Evolutionary conservation across 2,329 filamentous ascomycete species (phyloP).

Genomic region (Pestalotiopsis fici): DNA sequence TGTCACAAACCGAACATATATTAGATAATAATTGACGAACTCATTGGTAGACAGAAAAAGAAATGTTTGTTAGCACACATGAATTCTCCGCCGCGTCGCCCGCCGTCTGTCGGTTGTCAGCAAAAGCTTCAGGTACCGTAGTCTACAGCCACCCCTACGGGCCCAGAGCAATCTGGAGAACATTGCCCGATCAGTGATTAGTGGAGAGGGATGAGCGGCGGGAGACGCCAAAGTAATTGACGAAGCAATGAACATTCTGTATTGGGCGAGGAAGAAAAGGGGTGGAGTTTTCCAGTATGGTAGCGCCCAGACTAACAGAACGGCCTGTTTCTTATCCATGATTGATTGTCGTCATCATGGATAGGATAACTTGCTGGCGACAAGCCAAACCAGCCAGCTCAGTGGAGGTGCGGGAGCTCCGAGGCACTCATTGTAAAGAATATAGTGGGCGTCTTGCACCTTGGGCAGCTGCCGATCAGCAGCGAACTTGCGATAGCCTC

Average conservation of each 20-base stretch:
- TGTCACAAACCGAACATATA: no score
- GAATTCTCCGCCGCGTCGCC: background rate
- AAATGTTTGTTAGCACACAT: background rate
- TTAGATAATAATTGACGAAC: no score
- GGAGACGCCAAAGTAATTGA: background rate
- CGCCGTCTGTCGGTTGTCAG: background rate
- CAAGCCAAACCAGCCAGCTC: background rate
- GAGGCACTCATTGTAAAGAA: background rate
- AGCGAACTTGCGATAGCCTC: background rate
- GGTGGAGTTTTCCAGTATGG: background rate
- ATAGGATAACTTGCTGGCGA: background rate
- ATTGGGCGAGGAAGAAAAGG: background rate
- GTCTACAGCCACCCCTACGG: background rate
- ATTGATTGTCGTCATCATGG: slow-evolving; percentile 4
- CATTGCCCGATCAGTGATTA: slow-evolving; percentile 2
- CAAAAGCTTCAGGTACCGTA: background rate
- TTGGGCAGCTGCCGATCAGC: background rate
- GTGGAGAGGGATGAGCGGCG: background rate
- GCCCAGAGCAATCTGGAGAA: background rate
- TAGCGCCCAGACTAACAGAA: background rate
- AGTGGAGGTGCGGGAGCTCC: slow-evolving; percentile 2
- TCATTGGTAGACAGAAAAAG: no score
- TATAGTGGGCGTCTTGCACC: background rate
- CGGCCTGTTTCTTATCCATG: background rate
- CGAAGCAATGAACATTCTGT: slow-evolving; percentile 1